Conservation (phyloP, 371 early-diverging fungal genomes). For the Apophysomyces sp. region DNA sequence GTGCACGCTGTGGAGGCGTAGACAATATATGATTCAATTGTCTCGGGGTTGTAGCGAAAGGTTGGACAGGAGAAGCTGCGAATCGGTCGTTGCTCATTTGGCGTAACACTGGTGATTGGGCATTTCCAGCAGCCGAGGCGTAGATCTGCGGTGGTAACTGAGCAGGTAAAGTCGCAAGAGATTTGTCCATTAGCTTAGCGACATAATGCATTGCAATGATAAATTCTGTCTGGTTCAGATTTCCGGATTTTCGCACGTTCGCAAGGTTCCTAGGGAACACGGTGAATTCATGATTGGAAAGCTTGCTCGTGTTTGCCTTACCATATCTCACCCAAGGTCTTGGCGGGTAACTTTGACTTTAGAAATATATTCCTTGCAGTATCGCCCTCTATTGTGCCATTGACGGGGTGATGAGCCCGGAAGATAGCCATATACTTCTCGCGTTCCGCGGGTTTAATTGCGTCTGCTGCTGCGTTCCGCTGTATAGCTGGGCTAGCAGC, state of each 20-base stretch:
- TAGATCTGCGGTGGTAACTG: slow-evolving; percentile 62
- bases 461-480: slow-evolving; percentile 4
- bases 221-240: slow-evolving; percentile 71
- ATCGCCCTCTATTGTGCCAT: slow-evolving; percentile 36
- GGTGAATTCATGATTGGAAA: background rate
- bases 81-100: background rate
- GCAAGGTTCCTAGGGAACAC: slow-evolving; percentile 55
- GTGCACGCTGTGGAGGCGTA: slow-evolving; percentile 39
- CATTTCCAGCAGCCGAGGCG: slow-evolving; percentile 48
- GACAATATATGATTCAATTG: slow-evolving; percentile 19
- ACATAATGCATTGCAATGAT: slow-evolving; percentile 84
- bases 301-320: slow-evolving; percentile 13
- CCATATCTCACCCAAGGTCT: slow-evolving; percentile 48
- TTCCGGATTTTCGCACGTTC: slow-evolving; percentile 69
- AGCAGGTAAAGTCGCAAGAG: slow-evolving; percentile 55
- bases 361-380: slow-evolving; percentile 42
- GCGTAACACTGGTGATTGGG: slow-evolving; percentile 7
- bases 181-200: slow-evolving; percentile 72
- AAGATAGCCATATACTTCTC: slow-evolving; percentile 48
- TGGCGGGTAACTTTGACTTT: slow-evolving; percentile 43
- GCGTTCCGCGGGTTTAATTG: slow-evolving; percentile 33
- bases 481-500: slow-evolving; percentile 18
- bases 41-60: slow-evolving; percentile 8
- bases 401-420: slow-evolving; percentile 37
- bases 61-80: slow-evolving; percentile 10